Base-by-base conservation (phyloP, 1,284 basidiomycete genomes). In the Pascua sp. region DNA sequence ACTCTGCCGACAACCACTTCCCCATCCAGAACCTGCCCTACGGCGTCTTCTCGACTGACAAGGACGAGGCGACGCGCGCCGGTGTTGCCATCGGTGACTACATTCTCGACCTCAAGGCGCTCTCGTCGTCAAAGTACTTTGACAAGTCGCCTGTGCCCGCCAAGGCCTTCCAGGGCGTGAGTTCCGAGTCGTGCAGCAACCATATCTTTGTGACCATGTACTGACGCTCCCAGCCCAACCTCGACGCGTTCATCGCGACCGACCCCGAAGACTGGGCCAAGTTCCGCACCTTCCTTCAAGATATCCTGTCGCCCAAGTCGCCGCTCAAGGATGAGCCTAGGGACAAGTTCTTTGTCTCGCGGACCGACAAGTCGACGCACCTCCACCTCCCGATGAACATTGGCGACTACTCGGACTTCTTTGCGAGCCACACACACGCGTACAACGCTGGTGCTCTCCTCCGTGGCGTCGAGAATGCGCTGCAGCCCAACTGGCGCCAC, bases 401-500 rank as follows among this genome's bases (percentile, higher is more conserved):
- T 13, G 57, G 59, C 40, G 62, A 63, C 56, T 63, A 63, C 56
- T 60, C 59, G 47, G 62, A 63, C 56, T 63, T 59, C 32, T 63
- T 60, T 49, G 59, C 59, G 2, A 56, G 51, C 40, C 57, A 51
- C 49, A 56, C 65, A 51, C 65, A 67, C 59, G 64, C 63, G 11
- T 56, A 40, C 53, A 67, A 67, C 57, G 51, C 48, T 42, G 65
- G 65, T 16, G 49, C 56, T 8, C 57, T 67, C 11, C 56, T 67
- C 53, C 64, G 64, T 8, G 59, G 59, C 5, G 49, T 54, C 18
- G 57, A 63, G 16, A 59, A 64, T 38, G 59, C 63, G 1, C 18
- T 67, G 17, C 63, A 62, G 51, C 60, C 65, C 48, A 62, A 64
- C 56, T 67, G 65, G 65, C 54, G 51, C 48, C 61, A 65, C 53